Conservation (phyloP, 2,329 filamentous ascomycete species). For the Cercospora sojina region DNA sequence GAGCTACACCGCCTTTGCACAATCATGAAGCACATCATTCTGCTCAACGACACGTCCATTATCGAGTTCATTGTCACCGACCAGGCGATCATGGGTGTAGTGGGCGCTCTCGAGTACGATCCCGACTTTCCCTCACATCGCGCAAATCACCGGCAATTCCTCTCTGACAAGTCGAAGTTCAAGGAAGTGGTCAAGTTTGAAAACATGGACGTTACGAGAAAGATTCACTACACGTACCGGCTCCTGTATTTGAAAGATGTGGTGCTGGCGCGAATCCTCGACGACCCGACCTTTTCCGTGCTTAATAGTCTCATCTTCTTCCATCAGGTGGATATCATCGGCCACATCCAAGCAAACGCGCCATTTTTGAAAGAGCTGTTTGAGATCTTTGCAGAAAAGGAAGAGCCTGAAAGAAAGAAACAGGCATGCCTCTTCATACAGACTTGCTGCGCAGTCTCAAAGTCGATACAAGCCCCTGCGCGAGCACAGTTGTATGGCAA, state of each 20-base stretch:
- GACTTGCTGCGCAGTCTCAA: slow-evolving; percentile 90
- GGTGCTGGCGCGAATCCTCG: slow-evolving; percentile 91
- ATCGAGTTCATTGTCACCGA: slow-evolving; percentile 93
- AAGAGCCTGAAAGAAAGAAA: slow-evolving; percentile 71
- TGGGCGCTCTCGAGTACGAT: slow-evolving; percentile 95
- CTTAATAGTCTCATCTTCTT: slow-evolving; percentile 98
- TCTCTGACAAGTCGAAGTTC: slow-evolving; percentile 83
- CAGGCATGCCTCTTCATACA: slow-evolving; percentile 95
- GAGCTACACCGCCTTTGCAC: slow-evolving; percentile 92
- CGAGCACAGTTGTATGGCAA: slow-evolving; percentile 83
- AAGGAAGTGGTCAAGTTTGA: slow-evolving; percentile 96
- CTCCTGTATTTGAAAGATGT: slow-evolving; percentile 97
- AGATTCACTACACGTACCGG: slow-evolving; percentile 95
- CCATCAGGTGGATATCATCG: slow-evolving; percentile 96
- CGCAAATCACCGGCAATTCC: slow-evolving; percentile 91
- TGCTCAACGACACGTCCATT: slow-evolving; percentile 91
- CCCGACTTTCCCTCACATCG: slow-evolving; percentile 97
- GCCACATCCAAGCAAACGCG: slow-evolving; percentile 82
- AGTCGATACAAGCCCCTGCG: slow-evolving; percentile 83
- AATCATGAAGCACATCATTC: slow-evolving; percentile 94
- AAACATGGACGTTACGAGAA: slow-evolving; percentile 74
- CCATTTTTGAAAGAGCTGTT: slow-evolving; percentile 83
- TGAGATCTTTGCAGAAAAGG: slow-evolving; percentile 70
- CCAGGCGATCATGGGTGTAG: slow-evolving; percentile 83
- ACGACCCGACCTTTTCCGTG: slow-evolving; percentile 96